Evolutionary conservation across 1,139 yeast species (phyloP), one percentile per base, ranked within the genome.

Genomic region (Geotrichum australiense): DNA sequence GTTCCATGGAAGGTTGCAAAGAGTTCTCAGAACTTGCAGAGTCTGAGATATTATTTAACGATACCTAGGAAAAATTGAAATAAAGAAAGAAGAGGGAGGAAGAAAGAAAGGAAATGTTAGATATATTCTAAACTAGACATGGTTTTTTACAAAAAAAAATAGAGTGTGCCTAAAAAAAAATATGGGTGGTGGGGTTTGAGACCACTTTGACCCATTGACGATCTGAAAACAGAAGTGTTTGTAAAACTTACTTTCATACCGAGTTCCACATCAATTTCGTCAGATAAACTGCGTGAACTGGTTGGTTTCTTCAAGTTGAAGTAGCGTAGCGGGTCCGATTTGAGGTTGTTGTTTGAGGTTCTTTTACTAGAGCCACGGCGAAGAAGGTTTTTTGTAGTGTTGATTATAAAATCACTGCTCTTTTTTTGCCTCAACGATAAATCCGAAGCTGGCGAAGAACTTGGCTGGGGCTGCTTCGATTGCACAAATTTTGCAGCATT

Each of bases 401-500:
- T 20, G 4, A 31, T 4, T 8, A 31, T 20, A 16, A 20, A 19
- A 4, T 20, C 24, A 20, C 11, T 18, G 12, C 24, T 31, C 24
- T 15, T 15, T 5, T 18, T 19, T 7, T 31, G 24, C 21, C 24
- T 31, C 11, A 31, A 7, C 7, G 19, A 16, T 6, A 8, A 8
- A 8, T 31, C 24, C 5, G 14, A 20, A 5, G 35, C 18, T 11
- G 23, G 24, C 14, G 35, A 31, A 20, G 24, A 31, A 5, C n/a
- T 29, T 5, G 35, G 23, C 12, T 15, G 35, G 20, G 35, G 35
- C 35, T 31, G 35, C 15, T 31, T 31, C 5, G 35, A 31, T 14
- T 14, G 35, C 4, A 31, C 21, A 16, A 31, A 31, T 20, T 25
- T 29, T 6, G 23, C 5, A 10, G 30, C n/a, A n/a, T n/a, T 26